Evolutionary conservation across 2,329 filamentous ascomycete genomes (phyloP), one percentile per base, ranked within the genome.

Genomic region (Penicillium sp.): DNA sequence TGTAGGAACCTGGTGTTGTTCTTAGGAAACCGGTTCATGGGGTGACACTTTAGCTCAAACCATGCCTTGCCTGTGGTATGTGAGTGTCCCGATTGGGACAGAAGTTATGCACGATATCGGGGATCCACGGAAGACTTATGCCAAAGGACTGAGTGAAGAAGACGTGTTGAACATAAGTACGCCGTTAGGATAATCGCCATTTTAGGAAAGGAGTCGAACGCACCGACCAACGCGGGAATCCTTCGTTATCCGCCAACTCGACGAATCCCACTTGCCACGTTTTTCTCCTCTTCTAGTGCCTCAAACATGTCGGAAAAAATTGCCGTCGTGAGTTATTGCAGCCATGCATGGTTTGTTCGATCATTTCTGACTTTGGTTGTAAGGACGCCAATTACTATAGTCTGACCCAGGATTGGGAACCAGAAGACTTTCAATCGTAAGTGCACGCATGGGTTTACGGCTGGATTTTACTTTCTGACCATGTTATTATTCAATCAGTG

Each of bases 401-500:
- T 26, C 35, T 53, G 16, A 46, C 16, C 35, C 3, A 44, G n/a
- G 47, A 30, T 2, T 51, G 48, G 23, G 55, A 57, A 3, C 51
- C 42, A 1, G 19, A 53, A 14, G 58, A 58, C 41, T 60, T 58
- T 40, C 41, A 50, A 19, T 60, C 58, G 58, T 60, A 10, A 60
- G 58, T 56, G 29, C 13, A 1, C 27, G 13, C 9, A 41, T 6
- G 7, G 16, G 13, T 4, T 34, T 11, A 32, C 11, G 9, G 9
- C 18, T 14, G 13, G 3, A 7, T 30, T 8, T 10, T 40, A 7
- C 18, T 10, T 8, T 39, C 29, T 47, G 29, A 47, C 19, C 6
- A 23, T 23, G 23, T 10, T 45, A 29, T 35, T 8, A 14, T 36
- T 14, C n/a, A n/a, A 35, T 14, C 26, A 61, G 58, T 19, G 56